phyloP scores from a whole-genome alignment of 1,139 yeast species.

The Saccharomyces hybrid region DNA sequence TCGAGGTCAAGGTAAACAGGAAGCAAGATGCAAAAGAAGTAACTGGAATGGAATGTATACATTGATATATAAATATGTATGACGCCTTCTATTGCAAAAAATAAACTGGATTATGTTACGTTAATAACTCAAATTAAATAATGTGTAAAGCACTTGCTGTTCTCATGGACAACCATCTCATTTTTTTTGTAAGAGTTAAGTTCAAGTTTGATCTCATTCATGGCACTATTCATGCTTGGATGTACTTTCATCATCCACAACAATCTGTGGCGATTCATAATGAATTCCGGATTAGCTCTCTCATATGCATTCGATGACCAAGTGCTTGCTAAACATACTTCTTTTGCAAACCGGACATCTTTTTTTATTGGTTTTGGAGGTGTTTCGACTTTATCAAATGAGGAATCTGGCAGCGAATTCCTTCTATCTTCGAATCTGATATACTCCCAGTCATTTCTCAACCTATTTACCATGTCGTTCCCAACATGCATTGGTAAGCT shows the following conservation, averaged over 20 bases:
- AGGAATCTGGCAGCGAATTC: not conserved
- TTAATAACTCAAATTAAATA: not conserved
- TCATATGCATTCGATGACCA: slow-evolving; percentile 23
- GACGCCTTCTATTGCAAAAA: not conserved
- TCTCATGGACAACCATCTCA: slow-evolving; percentile 29
- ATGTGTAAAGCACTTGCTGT: slow-evolving; percentile 26
- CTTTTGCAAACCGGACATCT: slow-evolving; percentile 12
- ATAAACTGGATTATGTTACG: not conserved
- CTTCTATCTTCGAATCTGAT: slow-evolving; percentile 1
- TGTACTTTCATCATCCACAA: slow-evolving; percentile 3
- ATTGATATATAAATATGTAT: not conserved
- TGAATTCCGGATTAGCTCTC: slow-evolving; percentile 21
- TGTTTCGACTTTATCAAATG: not conserved
- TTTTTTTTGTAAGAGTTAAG: slow-evolving; percentile 26
- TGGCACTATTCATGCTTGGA: slow-evolving; percentile 3
- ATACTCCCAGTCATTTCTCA: slow-evolving; percentile 6
- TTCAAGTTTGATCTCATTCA: slow-evolving; percentile 20
- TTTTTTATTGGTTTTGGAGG: not conserved
- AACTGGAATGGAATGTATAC: not conserved
- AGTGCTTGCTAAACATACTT: slow-evolving; percentile 18
- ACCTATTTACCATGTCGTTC: slow-evolving; percentile 5
- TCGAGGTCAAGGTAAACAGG: not conserved
- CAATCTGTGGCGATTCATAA: slow-evolving; percentile 9
- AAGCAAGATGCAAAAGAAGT: not conserved
- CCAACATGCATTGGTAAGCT: not conserved